Percentiles rank a stretch among this genome's conserved stretches.
These are phyloP conservation scores for Salicornia ramosissima DNA, from an alignment of 148 eudicot genomes.

Conservation along the genomic window DNA sequence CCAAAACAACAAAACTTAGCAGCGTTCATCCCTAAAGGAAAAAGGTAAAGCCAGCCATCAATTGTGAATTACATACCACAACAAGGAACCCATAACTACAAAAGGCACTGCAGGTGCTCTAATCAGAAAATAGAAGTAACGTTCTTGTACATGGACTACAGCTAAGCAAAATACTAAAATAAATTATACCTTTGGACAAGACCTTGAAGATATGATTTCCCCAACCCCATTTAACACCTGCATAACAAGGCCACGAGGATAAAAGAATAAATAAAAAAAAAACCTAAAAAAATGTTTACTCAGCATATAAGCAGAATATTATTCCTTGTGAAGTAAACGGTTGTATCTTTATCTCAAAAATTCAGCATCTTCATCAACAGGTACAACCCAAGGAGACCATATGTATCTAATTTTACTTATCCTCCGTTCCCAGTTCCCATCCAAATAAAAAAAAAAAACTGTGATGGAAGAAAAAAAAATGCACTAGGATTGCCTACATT, in stretches of 20 bases:
- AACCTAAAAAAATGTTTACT: background rate
- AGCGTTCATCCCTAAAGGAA: background rate
- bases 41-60: background rate
- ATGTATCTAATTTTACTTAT: too few relatives aligned
- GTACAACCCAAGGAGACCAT: too few relatives aligned
- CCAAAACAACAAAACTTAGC: background rate
- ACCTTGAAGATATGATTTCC: conserved; percentile 73
- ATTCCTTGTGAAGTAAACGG: too few relatives aligned
- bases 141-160: background rate
- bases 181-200: conserved; percentile 73
- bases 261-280: background rate
- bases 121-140: background rate
- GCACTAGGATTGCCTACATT: too few relatives aligned
- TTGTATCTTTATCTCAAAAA: too few relatives aligned
- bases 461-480: too few relatives aligned
- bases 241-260: conserved; percentile 8
- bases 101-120: background rate
- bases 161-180: background rate
- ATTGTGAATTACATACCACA: background rate
- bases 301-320: background rate
- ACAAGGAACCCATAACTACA: background rate
- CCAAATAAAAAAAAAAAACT: too few relatives aligned
- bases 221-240: conserved; percentile 88
- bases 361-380: too few relatives aligned
- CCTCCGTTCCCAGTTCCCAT: too few relatives aligned